Base-by-base conservation (phyloP, 352 stramenopile genomes). In the Pythium insidiosum region DNA sequence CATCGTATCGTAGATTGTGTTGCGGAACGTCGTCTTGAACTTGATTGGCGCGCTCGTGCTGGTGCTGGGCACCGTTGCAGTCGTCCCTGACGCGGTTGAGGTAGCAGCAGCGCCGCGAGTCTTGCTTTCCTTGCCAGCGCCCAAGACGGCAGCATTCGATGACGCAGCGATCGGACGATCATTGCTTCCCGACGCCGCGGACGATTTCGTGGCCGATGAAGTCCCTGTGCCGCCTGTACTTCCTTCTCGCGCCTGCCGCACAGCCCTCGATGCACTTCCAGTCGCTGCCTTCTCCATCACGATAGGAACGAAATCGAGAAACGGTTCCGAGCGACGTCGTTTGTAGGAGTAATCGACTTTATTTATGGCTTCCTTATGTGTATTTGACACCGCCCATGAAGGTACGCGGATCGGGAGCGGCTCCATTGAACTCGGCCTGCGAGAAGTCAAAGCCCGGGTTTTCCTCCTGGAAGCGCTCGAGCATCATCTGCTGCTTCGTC, bases 371-470 rank as follows among this genome's bases (percentile, higher is more conserved):
- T 15, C 9, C 15, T 33, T 33, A 94, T 7, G 71, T 69, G 63
- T 94, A 95, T 52, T 89, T 89, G 23, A 95, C 82, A 20, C 95
- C 96, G 24, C 95, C 96, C 95, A 99, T 98, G 57, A 99, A 99
- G 15, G 78, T 97, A 44, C 91, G 75, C 15, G 96, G 85, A 63
- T 99, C 93, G 2, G 96, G 96, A 9, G 95, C 94, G 23, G 80
- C 60, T 5, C 96, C 96, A 68, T 97, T 98, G 58, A 99, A 98
- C 51, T 97, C 83, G 22, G 96, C 96, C 43, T 94, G 86, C 11
- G 91, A 96, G 75, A 99, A 99, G 50, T 99, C 95, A 56, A 99
- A 98, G 21, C 95, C 95, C n/a, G 95, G 94, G 66, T 99, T 95
- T 63, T 99, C 95, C 58, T 98, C 91, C 62, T 98, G 92, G 68